Percentiles rank a stretch among this genome's conserved stretches.
Conservation (phyloP, 176 grass and related monocot species). For the Luzula sylvatica region DNA sequence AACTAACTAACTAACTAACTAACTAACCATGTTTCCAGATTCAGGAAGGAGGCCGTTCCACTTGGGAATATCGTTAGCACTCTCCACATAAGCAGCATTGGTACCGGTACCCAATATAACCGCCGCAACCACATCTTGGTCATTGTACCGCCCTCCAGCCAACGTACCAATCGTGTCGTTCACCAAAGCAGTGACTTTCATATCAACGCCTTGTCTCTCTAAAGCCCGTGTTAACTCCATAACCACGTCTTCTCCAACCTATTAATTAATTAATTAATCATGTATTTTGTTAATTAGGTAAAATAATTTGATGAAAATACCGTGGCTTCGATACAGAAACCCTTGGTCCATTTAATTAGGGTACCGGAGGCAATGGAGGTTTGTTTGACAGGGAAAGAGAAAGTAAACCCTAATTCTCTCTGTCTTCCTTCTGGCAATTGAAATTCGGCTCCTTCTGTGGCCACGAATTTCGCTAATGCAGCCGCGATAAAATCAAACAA, state of each 20-base stretch:
- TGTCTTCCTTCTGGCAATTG: constrained; percentile 61
- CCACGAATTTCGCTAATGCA: constrained; percentile 57
- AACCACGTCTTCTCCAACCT: constrained; percentile 89
- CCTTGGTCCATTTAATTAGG: constrained; percentile 95
- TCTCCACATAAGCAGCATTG: constrained; percentile 88
- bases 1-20: neutral
- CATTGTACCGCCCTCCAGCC: constrained; percentile 64
- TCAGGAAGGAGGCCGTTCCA: constrained; percentile 55
- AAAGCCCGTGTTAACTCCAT: constrained; percentile 68
- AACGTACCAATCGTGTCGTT: constrained; percentile 89
- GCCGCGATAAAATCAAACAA: constrained; percentile 89
- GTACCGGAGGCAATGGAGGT: constrained; percentile 66
- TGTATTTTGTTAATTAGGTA: too few relatives aligned
- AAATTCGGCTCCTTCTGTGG: constrained; percentile 62
- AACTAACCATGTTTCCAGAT: constrained; percentile 74
- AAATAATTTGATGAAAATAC: constrained; percentile 26
- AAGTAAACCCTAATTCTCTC: constrained; percentile 86
- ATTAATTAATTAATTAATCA: neutral
- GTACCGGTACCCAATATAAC: constrained; percentile 93
- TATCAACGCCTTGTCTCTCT: constrained; percentile 75
- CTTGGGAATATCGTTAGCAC: constrained; percentile 66
- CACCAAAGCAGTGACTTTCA: constrained; percentile 81
- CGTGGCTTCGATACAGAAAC: constrained; percentile 70
- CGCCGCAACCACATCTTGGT: constrained; percentile 62
- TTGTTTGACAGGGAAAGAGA: constrained; percentile 91